Evolutionary conservation across 2,329 filamentous ascomycete species (phyloP).

Genomic region (Cytospora leucostoma): DNA sequence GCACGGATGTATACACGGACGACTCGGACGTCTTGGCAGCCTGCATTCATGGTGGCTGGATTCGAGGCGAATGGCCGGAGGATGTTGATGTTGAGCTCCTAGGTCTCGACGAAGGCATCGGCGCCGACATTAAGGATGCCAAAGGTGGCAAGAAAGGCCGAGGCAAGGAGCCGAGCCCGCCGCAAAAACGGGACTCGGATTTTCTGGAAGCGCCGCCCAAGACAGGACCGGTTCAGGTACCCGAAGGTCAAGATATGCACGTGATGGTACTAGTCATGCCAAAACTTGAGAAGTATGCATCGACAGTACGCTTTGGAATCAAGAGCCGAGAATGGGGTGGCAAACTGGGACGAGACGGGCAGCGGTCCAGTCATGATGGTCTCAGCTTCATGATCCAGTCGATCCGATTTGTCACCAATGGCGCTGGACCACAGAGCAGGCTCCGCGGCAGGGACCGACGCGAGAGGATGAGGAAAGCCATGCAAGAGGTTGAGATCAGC

Average conservation of each 20-base stretch:
- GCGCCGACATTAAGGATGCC: conserved; percentile 30
- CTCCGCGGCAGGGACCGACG: conserved; percentile 57
- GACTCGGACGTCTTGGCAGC: conserved; percentile 93
- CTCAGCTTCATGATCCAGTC: conserved; percentile 84
- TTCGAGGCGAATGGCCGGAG: conserved; percentile 83
- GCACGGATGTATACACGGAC: conserved; percentile 91
- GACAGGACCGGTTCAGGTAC: conserved; percentile 64
- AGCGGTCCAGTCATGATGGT: conserved; percentile 67
- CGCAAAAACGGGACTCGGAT: conserved; percentile 28
- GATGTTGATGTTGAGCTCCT: conserved; percentile 73
- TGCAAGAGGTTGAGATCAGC: conserved; percentile 51
- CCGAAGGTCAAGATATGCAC: conserved; percentile 74
- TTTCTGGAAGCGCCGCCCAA: conserved; percentile 56
- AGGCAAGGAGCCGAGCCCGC: conserved; percentile 26
- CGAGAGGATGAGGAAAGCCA: conserved; percentile 58
- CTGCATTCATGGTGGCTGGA: conserved; percentile 90
- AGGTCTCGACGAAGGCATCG: conserved; percentile 48
- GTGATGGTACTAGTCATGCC: conserved; percentile 86
- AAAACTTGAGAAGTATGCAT: conserved; percentile 72
- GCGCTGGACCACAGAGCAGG: conserved; percentile 61
- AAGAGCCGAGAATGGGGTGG: conserved; percentile 78
- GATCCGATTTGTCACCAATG: conserved; percentile 81
- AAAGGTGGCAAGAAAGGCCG: conserved; percentile 38
- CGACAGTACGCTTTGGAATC: conserved; percentile 76
- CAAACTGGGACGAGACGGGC: conserved; percentile 45